Conservation (phyloP, 139 green algal species). For the Penium margaritaceum region DNA sequence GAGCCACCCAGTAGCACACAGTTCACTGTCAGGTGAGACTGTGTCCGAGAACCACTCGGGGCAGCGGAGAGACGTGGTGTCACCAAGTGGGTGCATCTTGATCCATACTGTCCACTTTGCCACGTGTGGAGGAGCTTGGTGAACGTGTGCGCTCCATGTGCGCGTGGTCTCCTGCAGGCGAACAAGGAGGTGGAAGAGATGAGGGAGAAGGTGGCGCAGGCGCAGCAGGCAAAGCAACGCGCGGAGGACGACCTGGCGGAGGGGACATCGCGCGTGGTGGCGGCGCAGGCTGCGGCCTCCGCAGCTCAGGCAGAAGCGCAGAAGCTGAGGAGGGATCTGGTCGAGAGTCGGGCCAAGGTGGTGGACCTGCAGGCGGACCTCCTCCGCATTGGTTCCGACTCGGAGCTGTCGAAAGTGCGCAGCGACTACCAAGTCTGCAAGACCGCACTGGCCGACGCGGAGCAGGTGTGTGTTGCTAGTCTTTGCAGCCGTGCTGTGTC, state of each 20-base stretch:
- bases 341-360: not conserved
- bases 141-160: too few species aligned
- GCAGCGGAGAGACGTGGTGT: too few species aligned
- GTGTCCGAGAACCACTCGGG: too few species aligned
- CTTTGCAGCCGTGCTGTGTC: too few species aligned
- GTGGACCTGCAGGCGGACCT: constrained; percentile 25
- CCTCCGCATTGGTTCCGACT: too few species aligned
- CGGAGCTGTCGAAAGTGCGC: too few species aligned
- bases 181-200: constrained; percentile 32
- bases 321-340: constrained; percentile 12
- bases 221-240: constrained; percentile 3
- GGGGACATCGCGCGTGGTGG: not conserved
- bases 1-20: too few species aligned
- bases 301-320: constrained; percentile 2
- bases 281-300: not conserved
- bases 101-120: too few species aligned
- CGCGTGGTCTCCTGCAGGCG: not conserved
- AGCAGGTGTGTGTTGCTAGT: too few species aligned
- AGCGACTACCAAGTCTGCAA: constrained; percentile 11
- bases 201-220: constrained; percentile 22
- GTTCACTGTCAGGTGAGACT: too few species aligned
- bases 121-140: too few species aligned
- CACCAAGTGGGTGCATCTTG: too few species aligned
- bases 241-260: constrained; percentile 19
- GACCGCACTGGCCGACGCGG: constrained; percentile 13